These are phyloP conservation scores for Aspergillus caelatus DNA, from an alignment of 2,329 filamentous ascomycete genomes.

Conservation along the genomic window DNA sequence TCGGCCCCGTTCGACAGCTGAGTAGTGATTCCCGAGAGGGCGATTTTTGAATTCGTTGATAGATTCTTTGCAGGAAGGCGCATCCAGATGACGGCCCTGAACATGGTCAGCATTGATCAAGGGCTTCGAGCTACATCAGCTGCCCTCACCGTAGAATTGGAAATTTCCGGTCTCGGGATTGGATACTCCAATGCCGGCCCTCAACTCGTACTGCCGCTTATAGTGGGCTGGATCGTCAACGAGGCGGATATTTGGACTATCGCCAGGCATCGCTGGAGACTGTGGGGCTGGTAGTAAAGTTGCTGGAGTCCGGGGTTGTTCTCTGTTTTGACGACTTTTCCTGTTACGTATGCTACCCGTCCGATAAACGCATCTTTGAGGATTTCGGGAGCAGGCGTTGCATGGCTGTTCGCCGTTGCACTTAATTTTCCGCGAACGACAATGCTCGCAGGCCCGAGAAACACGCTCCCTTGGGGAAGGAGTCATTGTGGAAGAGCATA, in stretches of 20 bases:
- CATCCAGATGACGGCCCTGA: conserved; percentile 20
- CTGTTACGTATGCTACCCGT: conserved; percentile 14
- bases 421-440: conserved; percentile 18
- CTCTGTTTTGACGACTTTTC: conserved; percentile 11
- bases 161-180: conserved; percentile 18
- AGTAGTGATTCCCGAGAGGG: conserved; percentile 12
- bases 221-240: conserved; percentile 16
- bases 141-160: conserved; percentile 18
- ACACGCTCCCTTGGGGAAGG: conserved; percentile 15
- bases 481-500: neutral
- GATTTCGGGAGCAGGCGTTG: conserved; percentile 12
- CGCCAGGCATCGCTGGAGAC: neutral
- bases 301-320: conserved; percentile 7
- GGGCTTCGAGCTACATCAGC: too few species aligned
- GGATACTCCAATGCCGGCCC: conserved; percentile 19
- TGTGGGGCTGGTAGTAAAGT: conserved; percentile 12
- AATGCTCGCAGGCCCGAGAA: conserved; percentile 17
- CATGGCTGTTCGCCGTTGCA: conserved; percentile 18
- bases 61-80: conserved; percentile 19
- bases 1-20: conserved; percentile 7
- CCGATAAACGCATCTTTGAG: conserved; percentile 13
- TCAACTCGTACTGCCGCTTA: conserved; percentile 18
- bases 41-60: conserved; percentile 16
- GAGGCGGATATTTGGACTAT: conserved; percentile 2
- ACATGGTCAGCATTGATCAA: neutral